Conservation (phyloP, 768 basidiomycete genomes). For the Fistulinella prunicolor region DNA sequence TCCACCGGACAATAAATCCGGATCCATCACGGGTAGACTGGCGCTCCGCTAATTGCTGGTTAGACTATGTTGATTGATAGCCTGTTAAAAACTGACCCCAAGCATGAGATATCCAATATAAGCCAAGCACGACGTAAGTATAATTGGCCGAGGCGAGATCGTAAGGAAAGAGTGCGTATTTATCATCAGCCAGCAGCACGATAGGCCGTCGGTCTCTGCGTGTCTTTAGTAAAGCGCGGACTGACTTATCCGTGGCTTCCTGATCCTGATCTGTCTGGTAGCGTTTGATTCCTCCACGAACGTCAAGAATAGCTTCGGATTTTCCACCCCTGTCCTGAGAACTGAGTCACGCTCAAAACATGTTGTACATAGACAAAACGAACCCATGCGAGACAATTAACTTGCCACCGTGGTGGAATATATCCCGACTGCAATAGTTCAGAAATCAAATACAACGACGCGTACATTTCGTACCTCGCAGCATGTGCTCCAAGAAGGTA, state of each 20-base stretch:
- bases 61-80: slow-evolving; percentile 9
- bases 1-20: slow-evolving; percentile 67
- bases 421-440: slow-evolving; percentile 54
- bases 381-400: slow-evolving; percentile 86
- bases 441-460: slow-evolving; percentile 6
- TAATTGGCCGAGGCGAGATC: slow-evolving; percentile 51
- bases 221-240: slow-evolving; percentile 63
- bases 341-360: slow-evolving; percentile 2
- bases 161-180: slow-evolving; percentile 70
- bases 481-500: slow-evolving; percentile 75
- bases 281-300: slow-evolving; percentile 37
- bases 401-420: slow-evolving; percentile 59
- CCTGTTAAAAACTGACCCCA: slow-evolving; percentile 35
- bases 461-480: slow-evolving; percentile 46
- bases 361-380: slow-evolving; percentile 16
- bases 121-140: slow-evolving; percentile 50
- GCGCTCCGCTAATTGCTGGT: slow-evolving; percentile 49
- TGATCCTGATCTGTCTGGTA: slow-evolving; percentile 60
- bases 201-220: slow-evolving; percentile 55
- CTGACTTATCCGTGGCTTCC: slow-evolving; percentile 63
- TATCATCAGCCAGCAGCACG: slow-evolving; percentile 70
- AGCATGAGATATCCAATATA: slow-evolving; percentile 66
- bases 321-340: slow-evolving; percentile 57
- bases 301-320: slow-evolving; percentile 52
- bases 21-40: slow-evolving; percentile 47